These are phyloP conservation scores for Mycena kentingensis DNA, from an alignment of 768 basidiomycete genomes.

Conservation along the genomic window DNA sequence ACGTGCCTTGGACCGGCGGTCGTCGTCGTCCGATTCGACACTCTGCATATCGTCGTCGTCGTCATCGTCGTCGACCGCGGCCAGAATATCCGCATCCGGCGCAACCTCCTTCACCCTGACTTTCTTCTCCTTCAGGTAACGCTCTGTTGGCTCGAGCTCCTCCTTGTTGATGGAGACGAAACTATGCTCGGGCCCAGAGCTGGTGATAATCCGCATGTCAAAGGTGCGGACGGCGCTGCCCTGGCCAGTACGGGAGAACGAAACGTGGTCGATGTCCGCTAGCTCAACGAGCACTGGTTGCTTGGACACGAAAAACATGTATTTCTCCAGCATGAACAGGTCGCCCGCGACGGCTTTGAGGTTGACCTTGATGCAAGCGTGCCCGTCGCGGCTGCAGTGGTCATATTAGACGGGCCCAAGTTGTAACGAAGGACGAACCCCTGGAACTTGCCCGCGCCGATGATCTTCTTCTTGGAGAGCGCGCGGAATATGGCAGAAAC, in stretches of 20 bases:
- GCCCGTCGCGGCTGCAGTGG: constrained; percentile 71
- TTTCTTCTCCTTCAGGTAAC: constrained; percentile 88
- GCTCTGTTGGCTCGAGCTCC: constrained; percentile 84
- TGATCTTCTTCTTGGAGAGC: constrained; percentile 88
- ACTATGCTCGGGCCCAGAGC: constrained; percentile 79
- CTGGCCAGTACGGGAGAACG: constrained; percentile 92
- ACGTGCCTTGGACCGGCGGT: constrained; percentile 56
- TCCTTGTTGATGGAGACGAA: constrained; percentile 97
- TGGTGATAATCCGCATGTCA: constrained; percentile 87
- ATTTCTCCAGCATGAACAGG: constrained; percentile 97
- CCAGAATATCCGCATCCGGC: constrained; percentile 78
- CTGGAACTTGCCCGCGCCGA: constrained; percentile 82
- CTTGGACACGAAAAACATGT: constrained; percentile 96
- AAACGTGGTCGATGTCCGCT: constrained; percentile 83
- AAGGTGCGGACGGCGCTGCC: constrained; percentile 89
- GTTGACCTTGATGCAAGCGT: constrained; percentile 96
- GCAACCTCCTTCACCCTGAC: constrained; percentile 94
- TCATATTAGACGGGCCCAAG: not conserved
- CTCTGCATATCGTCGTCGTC: constrained; percentile 84
- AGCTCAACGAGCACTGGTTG: constrained; percentile 90
- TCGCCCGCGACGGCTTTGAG: constrained; percentile 96
- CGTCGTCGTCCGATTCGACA: constrained; percentile 72
- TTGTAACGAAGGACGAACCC: constrained; percentile 48
- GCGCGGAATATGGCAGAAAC: constrained; percentile 93
- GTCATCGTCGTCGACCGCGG: constrained; percentile 72